Evolutionary conservation across 768 basidiomycete genomes (phyloP).

Genomic region (Mycena vulgaris): DNA sequence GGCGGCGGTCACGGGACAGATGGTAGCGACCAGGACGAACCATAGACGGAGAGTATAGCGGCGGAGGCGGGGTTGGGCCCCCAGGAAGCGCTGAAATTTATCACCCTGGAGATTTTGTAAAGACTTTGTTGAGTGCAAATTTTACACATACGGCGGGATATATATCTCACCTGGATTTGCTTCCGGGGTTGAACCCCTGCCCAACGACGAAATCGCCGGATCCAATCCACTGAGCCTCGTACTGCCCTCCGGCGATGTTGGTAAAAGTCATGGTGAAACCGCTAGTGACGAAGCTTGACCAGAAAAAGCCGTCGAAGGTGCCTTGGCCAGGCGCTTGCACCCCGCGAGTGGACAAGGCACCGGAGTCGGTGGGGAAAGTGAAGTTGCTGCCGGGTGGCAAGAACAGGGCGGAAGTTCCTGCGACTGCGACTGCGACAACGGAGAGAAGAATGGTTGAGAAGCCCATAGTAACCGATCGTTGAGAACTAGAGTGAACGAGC

Average conservation of each 20-base stretch:
- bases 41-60: slow-evolving; percentile 36
- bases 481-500: neutral
- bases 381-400: slow-evolving; percentile 6
- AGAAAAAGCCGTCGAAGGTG: slow-evolving; percentile 35
- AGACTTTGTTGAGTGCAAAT: neutral
- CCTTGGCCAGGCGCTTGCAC: slow-evolving; percentile 28
- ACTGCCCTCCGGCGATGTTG: slow-evolving; percentile 36
- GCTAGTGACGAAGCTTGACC: slow-evolving; percentile 22
- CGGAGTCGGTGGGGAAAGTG: slow-evolving; percentile 8
- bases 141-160: neutral
- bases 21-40: slow-evolving; percentile 7
- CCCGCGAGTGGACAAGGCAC: slow-evolving; percentile 25
- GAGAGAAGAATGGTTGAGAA: slow-evolving; percentile 28
- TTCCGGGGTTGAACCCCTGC: slow-evolving; percentile 34
- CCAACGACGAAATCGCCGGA: slow-evolving; percentile 37
- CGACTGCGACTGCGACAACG: slow-evolving; percentile 14
- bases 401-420: slow-evolving; percentile 25
- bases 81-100: slow-evolving; percentile 27
- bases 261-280: slow-evolving; percentile 23
- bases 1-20: neutral
- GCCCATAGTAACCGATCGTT: slow-evolving; percentile 14
- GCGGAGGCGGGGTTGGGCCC: slow-evolving; percentile 33
- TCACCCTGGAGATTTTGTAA: slow-evolving; percentile 14
- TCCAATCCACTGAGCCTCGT: slow-evolving; percentile 30
- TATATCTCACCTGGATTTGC: slow-evolving; percentile 18